Conservation (phyloP, 73 alveolate species). For the Loxodes magnus region DNA sequence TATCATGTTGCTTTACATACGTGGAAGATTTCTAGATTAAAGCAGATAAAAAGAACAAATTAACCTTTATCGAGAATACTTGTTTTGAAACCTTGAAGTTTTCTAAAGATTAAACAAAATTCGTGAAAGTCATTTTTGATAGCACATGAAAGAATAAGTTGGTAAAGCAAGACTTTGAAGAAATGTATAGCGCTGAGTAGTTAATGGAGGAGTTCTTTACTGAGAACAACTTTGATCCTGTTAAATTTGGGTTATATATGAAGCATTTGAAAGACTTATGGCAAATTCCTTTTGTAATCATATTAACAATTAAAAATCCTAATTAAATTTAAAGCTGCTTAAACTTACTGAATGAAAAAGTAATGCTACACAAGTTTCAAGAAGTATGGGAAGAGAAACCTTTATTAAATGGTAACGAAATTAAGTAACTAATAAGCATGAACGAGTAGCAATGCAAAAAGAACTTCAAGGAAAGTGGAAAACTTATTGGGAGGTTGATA, state of each 20-base stretch:
- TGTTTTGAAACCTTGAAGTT: conserved; percentile 33
- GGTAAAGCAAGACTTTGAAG: conserved; percentile 1
- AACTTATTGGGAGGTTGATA: conserved; percentile 31
- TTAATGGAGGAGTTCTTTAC: conserved; percentile 8
- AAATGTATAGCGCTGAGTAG: not conserved
- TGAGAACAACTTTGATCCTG: not conserved
- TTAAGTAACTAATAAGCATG: conserved; percentile 19
- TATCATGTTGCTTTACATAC: conserved; percentile 25
- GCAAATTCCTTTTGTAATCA: conserved; percentile 10
- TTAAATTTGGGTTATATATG: conserved; percentile 14
- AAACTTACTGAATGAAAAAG: conserved; percentile 20
- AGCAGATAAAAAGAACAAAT: conserved; percentile 14
- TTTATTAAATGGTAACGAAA: conserved; percentile 54
- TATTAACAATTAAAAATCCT: not conserved
- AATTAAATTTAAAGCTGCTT: conserved; percentile 18
- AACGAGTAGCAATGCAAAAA: too few species aligned
- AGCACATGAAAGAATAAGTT: too few species aligned
- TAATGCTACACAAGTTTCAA: conserved; percentile 27
- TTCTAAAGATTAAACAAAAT: conserved; percentile 30
- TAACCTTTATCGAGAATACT: conserved; percentile 8
- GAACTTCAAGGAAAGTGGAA: conserved; percentile 54
- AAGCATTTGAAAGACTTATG: conserved; percentile 28
- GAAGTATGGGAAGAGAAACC: conserved; percentile 56
- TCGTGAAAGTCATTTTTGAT: conserved; percentile 10
- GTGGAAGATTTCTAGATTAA: conserved; percentile 15